Evolutionary conservation across 148 eudicot species (phyloP), one percentile per base, ranked within the genome.

Genomic region (Selenicereus undatus): DNA sequence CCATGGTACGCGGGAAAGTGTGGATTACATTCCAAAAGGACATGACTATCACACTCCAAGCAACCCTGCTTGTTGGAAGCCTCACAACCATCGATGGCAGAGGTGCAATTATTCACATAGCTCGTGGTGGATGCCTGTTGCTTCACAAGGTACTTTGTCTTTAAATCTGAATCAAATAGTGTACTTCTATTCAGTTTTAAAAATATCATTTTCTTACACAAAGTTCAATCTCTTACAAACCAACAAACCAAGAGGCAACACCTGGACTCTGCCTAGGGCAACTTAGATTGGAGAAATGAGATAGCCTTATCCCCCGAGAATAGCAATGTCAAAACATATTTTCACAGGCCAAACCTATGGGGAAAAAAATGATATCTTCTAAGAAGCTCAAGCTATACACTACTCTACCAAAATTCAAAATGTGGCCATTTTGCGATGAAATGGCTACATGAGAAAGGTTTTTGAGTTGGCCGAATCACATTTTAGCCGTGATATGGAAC

Each of bases 21-120:
- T 95, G 97, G 97, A 89, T 95, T 58, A 86, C 93, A 10, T 95
- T 95, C 64, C 32, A 82, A 27, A 84, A 77, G 71, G 91, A 91
- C 68, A 91, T 95, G 97, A 65, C 51, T 7, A 93, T 93, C 74
- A 90, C 80, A 66, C 92, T 94, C 13, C 70, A 73, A 35, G 88
- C 83, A 75, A 88, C 94, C 11, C 90, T 94, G 27, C 79, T 91
- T 50, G 86, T 94, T 21, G 90, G 89, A 54, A 91, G 91, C 73
- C 85, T 80, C 76, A 91, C 91, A 0, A 82, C 90, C 68, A 89
- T 94, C 71, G 94, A 94, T 78, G 97, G 90, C 1, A 81, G 98
- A 48, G 97, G 97, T 16, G 91, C 87, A 13, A 79, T 56, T 17
- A 86, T 91, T 5, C 86, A 90, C 30, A 91, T 94, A 29, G 78